Evolutionary conservation across 2,329 filamentous ascomycete species (phyloP).

Genomic region (Ophiostoma australiae): DNA sequence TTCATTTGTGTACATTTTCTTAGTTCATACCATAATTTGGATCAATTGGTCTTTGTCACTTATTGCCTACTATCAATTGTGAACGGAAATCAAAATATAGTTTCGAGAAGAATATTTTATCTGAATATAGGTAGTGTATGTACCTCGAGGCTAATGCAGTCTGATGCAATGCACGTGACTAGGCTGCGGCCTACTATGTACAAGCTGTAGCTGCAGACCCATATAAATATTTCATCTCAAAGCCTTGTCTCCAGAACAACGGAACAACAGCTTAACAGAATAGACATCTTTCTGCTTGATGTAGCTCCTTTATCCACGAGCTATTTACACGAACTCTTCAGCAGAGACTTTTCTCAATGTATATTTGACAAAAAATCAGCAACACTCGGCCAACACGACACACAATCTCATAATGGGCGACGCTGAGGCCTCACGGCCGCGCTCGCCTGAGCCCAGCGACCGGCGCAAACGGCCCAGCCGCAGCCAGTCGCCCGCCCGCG

Average conservation of each 20-base stretch:
- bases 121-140: no score
- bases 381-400: not conserved
- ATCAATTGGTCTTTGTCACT: not conserved
- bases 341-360: not conserved
- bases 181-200: not conserved
- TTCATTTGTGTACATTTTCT: not conserved
- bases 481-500: conserved; percentile 21
- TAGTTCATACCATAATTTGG: conserved; percentile 15
- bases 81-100: not conserved
- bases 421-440: conserved; percentile 17
- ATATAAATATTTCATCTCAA: conserved; percentile 3
- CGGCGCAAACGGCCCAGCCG: conserved; percentile 18
- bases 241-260: conserved; percentile 8
- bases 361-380: not conserved
- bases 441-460: conserved; percentile 11
- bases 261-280: not conserved
- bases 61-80: not conserved
- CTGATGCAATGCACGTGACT: conserved; percentile 13
- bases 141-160: not conserved
- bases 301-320: not conserved
- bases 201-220: conserved; percentile 5
- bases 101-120: not conserved
- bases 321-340: not conserved
- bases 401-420: conserved; percentile 17
- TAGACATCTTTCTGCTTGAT: not conserved